phyloP scores from a whole-genome alignment of 163 green algal species.

The Scenedesmus sp. region DNA sequence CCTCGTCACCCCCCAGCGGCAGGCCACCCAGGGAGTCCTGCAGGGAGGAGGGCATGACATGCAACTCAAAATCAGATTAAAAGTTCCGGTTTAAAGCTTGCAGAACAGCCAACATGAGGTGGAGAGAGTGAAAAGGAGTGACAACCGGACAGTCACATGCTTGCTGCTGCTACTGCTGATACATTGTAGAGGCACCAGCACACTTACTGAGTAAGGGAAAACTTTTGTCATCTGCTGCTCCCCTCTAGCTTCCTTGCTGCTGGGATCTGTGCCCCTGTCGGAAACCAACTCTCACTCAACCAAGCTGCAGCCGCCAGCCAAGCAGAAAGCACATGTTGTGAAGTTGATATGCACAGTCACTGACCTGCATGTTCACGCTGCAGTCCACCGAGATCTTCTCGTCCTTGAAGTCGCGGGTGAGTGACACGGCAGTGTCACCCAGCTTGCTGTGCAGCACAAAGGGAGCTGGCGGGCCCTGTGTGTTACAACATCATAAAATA shows the following conservation, averaged over 20 bases:
- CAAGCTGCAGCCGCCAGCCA: background rate
- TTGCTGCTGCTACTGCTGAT: no score
- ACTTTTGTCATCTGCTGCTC: no score
- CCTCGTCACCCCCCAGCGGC: background rate
- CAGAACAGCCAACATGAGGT: no score
- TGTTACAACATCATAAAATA: background rate
- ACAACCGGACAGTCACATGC: no score
- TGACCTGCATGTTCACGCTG: constrained; percentile 54
- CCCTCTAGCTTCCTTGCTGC: no score
- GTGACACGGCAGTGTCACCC: constrained; percentile 44
- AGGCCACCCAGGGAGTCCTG: constrained; percentile 19
- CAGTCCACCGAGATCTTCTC: constrained; percentile 49
- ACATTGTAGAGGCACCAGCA: no score
- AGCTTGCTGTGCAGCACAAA: constrained; percentile 47
- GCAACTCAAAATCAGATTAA: no score
- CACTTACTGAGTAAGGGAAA: no score
- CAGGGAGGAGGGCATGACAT: no score
- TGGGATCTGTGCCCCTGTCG: no score
- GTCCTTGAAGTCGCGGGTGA: constrained; percentile 39
- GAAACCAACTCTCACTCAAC: background rate
- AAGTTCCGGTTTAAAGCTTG: no score
- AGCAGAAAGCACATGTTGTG: background rate
- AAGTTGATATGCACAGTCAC: background rate
- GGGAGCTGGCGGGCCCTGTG: constrained; percentile 54
- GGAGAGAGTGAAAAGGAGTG: no score